Base-by-base conservation (phyloP, 2,329 filamentous ascomycete species). In the Ascochyta clinopodiicola region DNA sequence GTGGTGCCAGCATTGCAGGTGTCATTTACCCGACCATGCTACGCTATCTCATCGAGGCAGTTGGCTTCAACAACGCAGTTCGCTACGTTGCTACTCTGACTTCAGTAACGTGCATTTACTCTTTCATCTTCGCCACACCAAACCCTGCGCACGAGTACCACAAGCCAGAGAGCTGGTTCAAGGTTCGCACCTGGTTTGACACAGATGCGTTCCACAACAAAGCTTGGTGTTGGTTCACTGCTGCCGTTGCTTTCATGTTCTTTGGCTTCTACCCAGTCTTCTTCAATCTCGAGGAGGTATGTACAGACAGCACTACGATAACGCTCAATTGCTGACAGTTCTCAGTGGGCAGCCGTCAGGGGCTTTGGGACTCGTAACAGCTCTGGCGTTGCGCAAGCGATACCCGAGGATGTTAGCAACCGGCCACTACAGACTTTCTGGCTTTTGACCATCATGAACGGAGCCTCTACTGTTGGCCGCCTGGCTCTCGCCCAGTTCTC, bases 251-350 rank as follows among this genome's bases (percentile, higher is more conserved):
- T 1, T 78, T 80, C 57, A 70, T 82, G 42, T 82, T 82, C 71
- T 75, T 82, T 44, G 81, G 81, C 21, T 82, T 82, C 64, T 82
- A 82, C 57, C 77, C 79, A 3, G 69, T 83, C 19, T 82, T 82
- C 70, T 82, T 82, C 73, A 82, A 81, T 56, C 75, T 83, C 27
- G 80, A 82, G 64, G 80, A 82, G 67, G 75, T 76, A 65, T 56
- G 70, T 64, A 44, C 19, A 22, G 12, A 32, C 10, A 17, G 13
- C 32, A 2, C 39, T 27, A 1, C 10, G 39, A 32, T 10, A 2
- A n/a, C 17, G 32, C 6, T 17, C 40, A n/a, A 40, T 13, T 35
- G 17, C 63, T 72, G 51, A 72, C 55, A 39, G 17, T 25, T 22
- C 22, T 24, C 19, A 77, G 69, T 82, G 81, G 81, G 80, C 81